Evolutionary conservation across 164 flowering plant species (phyloP), one percentile per base, ranked within the genome.

Genomic region (Tinospora cordifolia): DNA sequence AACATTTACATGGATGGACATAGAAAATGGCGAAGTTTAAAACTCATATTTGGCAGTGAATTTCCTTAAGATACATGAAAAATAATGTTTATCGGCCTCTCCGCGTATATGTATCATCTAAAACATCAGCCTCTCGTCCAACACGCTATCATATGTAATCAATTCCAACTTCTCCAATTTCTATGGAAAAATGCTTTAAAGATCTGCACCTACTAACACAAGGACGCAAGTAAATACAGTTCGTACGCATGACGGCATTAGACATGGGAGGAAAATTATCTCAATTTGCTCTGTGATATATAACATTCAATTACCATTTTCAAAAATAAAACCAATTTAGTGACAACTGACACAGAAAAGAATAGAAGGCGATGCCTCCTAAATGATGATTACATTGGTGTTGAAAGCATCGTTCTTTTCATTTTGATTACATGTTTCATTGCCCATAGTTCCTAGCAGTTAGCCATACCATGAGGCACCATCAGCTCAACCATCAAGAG

Each of bases 401-500:
- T 21, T 5, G 60, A 21, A n/a, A 1, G 36, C 10, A 54, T 3
- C 60, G n/a, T n/a, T 51, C 24, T 19, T 54, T 19, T 54, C 60
- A 8, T 9, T 54, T 54, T 17, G 60, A 7, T 54, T 54, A 21
- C 60, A 54, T 54, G 60, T 21, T 54, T 54, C 21, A 21, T 22
- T 19, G 24, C 60, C 24, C n/a, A 4, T 54, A 54, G 7, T 17
- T 54, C 60, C 25, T 34, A 12, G 19, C 44, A 64, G 24, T 9
- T 38, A 44, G 2, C 22, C 66, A 4, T n/a, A 36, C 36, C 36
- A 30, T 30, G 3, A 30, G 11, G 54, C 11, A 66, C 49, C 24
- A 69, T 30, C 60, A 65, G 75, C 51, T 83, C 78, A 88, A 78
- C 90, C 36, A 41, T 94, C 98, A 25, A 95, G 93, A 5, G 99